phyloP scores from a whole-genome alignment of 192 early-diverging fungal genomes.

The Obelidium mucronatum region DNA sequence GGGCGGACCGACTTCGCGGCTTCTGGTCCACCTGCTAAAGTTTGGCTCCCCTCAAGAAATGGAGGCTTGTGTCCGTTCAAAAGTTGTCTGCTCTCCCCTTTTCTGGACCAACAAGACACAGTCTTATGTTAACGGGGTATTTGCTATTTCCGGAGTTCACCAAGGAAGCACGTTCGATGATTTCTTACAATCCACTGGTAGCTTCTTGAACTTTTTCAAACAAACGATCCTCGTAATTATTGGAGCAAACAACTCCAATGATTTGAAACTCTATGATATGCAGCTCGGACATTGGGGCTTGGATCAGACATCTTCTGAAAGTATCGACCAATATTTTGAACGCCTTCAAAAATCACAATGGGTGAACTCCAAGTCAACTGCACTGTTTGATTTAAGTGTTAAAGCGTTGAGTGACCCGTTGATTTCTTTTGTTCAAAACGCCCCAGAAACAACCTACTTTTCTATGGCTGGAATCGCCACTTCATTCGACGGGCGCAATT shows the following conservation, averaged over 20 bases:
- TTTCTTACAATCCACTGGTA: not conserved
- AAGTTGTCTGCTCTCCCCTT: slow-evolving; percentile 23
- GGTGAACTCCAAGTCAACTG: slow-evolving; percentile 23
- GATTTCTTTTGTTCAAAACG: too few species aligned
- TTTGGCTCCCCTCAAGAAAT: slow-evolving; percentile 31
- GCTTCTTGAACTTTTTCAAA: slow-evolving; percentile 11
- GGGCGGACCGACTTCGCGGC: slow-evolving; percentile 38
- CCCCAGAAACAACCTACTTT: slow-evolving; percentile 34
- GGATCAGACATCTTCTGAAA: slow-evolving; percentile 11
- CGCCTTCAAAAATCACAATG: slow-evolving; percentile 27
- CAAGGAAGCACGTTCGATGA: slow-evolving; percentile 31
- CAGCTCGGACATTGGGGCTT: slow-evolving; percentile 39
- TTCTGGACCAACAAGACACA: too few species aligned
- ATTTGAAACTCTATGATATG: slow-evolving; percentile 19
- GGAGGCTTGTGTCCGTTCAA: slow-evolving; percentile 19
- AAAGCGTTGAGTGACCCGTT: not conserved
- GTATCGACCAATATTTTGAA: slow-evolving; percentile 9
- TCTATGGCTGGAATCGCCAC: too few species aligned
- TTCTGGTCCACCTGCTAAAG: slow-evolving; percentile 20
- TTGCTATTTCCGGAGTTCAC: too few species aligned
- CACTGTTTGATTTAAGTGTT: slow-evolving; percentile 32
- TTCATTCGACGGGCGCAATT: too few species aligned
- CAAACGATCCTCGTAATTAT: slow-evolving; percentile 8
- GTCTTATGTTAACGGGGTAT: too few species aligned
- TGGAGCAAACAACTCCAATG: slow-evolving; percentile 21